phyloP scores from a whole-genome alignment of 305 asterid species.

The Plantago coronopus region DNA sequence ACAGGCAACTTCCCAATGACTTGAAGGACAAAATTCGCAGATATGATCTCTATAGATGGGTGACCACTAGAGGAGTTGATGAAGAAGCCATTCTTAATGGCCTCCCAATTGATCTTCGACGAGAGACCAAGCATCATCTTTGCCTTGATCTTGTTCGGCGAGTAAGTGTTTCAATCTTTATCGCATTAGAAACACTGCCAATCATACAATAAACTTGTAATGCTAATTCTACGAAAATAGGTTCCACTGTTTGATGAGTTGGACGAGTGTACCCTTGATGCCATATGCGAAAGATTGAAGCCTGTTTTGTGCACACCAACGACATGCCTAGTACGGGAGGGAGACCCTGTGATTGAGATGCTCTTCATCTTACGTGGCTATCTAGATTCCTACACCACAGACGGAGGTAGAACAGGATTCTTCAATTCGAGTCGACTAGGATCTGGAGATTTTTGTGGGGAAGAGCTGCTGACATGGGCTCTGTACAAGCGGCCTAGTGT shows the following conservation, averaged over 20 bases:
- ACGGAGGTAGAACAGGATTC: constrained; percentile 90
- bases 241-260: constrained; percentile 87
- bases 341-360: constrained; percentile 88
- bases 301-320: constrained; percentile 70
- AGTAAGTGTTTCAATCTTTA: constrained; percentile 37
- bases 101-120: constrained; percentile 86
- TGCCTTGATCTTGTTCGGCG: constrained; percentile 86
- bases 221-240: constrained; percentile 28
- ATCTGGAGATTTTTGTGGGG: constrained; percentile 87
- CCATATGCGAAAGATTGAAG: constrained; percentile 85
- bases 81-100: constrained; percentile 71
- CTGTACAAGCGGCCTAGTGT: constrained; percentile 53
- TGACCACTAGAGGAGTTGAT: constrained; percentile 91
- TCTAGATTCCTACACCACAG: constrained; percentile 84
- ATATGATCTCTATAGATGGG: constrained; percentile 86
- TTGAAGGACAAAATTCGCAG: constrained; percentile 68
- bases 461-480: constrained; percentile 61
- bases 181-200: background rate
- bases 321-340: constrained; percentile 78
- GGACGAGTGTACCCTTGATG: constrained; percentile 84
- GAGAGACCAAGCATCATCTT: constrained; percentile 88
- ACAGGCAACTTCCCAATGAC: constrained; percentile 82
- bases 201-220: too few species aligned
- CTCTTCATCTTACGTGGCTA: constrained; percentile 79
- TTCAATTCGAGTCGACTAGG: constrained; percentile 75